Conservation (phyloP, 1,284 basidiomycete genomes). For the Leccinum ponderosum region DNA sequence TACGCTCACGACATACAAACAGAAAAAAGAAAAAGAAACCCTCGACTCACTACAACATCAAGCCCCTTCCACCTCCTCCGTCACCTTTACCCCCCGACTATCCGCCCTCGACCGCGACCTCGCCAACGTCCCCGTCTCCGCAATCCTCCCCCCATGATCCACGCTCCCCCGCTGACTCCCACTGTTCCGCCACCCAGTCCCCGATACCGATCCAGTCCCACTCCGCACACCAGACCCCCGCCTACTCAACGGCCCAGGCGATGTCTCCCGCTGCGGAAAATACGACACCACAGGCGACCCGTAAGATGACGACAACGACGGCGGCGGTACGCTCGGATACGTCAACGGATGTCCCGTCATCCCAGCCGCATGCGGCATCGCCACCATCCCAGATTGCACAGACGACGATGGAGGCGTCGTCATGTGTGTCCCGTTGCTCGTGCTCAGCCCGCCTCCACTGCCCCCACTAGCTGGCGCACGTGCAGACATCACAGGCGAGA, state of each 20-base stretch:
- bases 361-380: conserved; percentile 29
- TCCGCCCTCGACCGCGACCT: conserved; percentile 39
- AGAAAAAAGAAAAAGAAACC: not conserved
- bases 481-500: conserved; percentile 54
- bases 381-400: conserved; percentile 39
- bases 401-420: conserved; percentile 68
- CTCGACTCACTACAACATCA: not conserved
- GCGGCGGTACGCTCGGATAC: conserved; percentile 68
- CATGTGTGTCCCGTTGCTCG: conserved; percentile 58
- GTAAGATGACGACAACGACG: conserved; percentile 65
- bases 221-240: conserved; percentile 46
- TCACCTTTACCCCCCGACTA: conserved; percentile 35
- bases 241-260: conserved; percentile 51
- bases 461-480: conserved; percentile 36
- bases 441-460: conserved; percentile 51
- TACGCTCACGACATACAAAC: not conserved
- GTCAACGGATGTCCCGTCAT: conserved; percentile 41
- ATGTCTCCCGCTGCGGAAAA: conserved; percentile 45
- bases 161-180: conserved; percentile 57
- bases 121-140: conserved; percentile 59
- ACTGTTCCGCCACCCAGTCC: conserved; percentile 32
- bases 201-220: not conserved
- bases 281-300: conserved; percentile 59
- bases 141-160: conserved; percentile 61
- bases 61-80: not conserved